Conservation (phyloP, 2,329 filamentous ascomycete species). For the Hypoxylon sp. region DNA sequence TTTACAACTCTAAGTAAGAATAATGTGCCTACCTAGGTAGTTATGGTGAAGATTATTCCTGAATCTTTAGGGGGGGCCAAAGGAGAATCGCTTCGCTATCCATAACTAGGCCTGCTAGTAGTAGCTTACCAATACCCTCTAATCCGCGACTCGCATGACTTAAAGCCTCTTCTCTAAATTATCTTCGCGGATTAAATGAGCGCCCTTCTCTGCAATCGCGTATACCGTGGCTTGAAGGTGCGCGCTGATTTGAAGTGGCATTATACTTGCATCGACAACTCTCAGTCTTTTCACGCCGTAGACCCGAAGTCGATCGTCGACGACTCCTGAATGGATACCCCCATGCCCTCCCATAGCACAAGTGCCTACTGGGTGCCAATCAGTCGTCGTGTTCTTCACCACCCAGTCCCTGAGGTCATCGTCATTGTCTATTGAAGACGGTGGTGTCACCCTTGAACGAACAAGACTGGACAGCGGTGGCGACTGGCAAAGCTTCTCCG, state of each 20-base stretch:
- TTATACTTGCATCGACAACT: slow-evolving; percentile 44
- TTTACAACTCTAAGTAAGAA: too few species aligned
- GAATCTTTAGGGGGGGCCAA: too few species aligned
- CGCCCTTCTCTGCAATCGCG: slow-evolving; percentile 43
- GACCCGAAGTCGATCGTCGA: slow-evolving; percentile 40
- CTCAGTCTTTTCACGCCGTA: slow-evolving; percentile 43
- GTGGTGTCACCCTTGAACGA: neutral
- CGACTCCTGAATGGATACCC: slow-evolving; percentile 48
- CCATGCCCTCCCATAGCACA: slow-evolving; percentile 57
- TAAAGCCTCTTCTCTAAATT: slow-evolving; percentile 1
- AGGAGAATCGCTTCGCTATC: too few species aligned
- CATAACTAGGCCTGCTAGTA: too few species aligned
- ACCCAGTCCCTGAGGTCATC: slow-evolving; percentile 55
- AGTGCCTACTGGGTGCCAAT: slow-evolving; percentile 59
- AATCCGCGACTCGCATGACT: neutral
- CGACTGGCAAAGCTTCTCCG: slow-evolving; percentile 37
- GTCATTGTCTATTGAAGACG: slow-evolving; percentile 27
- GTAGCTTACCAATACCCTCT: too few species aligned
- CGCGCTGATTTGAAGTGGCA: slow-evolving; percentile 42
- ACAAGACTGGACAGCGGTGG: neutral
- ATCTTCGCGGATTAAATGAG: slow-evolving; percentile 41
- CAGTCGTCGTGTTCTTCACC: slow-evolving; percentile 52
- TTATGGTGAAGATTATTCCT: too few species aligned
- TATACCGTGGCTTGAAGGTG: slow-evolving; percentile 46
- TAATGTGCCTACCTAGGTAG: too few species aligned